A percentile compares a stretch with the other conserved stretches of the same genome.
phyloP scores from a whole-genome alignment of 2,329 filamentous ascomycete genomes.

The Penicillium sp. region DNA sequence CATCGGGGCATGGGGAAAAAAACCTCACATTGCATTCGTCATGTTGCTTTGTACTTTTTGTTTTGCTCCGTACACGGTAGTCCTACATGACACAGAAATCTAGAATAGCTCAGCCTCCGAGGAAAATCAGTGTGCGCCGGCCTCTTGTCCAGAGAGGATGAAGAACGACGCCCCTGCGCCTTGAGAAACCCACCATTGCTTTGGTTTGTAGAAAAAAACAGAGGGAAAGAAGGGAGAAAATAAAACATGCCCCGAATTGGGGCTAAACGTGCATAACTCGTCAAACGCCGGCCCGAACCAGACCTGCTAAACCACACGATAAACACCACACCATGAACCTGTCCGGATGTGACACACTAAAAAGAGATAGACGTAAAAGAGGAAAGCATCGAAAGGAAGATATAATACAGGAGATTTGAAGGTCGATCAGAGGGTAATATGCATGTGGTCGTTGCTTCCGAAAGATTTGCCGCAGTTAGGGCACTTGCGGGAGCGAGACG shows the following conservation, averaged over 20 bases:
- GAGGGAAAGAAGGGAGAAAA: constrained; percentile 13
- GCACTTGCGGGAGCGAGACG: constrained; percentile 86
- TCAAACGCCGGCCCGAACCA: constrained; percentile 29
- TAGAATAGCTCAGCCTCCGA: constrained; percentile 10
- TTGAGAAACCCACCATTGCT: constrained; percentile 1
- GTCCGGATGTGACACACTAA: constrained; percentile 20
- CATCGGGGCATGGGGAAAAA: neutral
- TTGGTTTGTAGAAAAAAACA: constrained; percentile 2
- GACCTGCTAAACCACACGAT: constrained; percentile 27
- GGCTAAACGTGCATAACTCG: constrained; percentile 12
- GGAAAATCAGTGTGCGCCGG: constrained; percentile 12
- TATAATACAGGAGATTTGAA: constrained; percentile 29
- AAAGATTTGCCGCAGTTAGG: constrained; percentile 89
- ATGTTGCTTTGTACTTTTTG: constrained; percentile 13
- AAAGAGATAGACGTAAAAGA: constrained; percentile 15
- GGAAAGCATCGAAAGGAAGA: constrained; percentile 14
- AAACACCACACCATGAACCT: constrained; percentile 33
- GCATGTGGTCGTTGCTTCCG: constrained; percentile 82
- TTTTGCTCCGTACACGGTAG: constrained; percentile 21
- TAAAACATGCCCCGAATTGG: constrained; percentile 9
- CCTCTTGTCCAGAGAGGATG: constrained; percentile 14
- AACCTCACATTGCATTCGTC: constrained; percentile 18
- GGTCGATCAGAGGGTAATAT: constrained; percentile 38
- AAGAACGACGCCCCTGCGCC: constrained; percentile 14
- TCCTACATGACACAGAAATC: constrained; percentile 28